Evolutionary conservation across 768 basidiomycete species (phyloP), one percentile per base, ranked within the genome.

Genomic region (Phylloporus sp.): DNA sequence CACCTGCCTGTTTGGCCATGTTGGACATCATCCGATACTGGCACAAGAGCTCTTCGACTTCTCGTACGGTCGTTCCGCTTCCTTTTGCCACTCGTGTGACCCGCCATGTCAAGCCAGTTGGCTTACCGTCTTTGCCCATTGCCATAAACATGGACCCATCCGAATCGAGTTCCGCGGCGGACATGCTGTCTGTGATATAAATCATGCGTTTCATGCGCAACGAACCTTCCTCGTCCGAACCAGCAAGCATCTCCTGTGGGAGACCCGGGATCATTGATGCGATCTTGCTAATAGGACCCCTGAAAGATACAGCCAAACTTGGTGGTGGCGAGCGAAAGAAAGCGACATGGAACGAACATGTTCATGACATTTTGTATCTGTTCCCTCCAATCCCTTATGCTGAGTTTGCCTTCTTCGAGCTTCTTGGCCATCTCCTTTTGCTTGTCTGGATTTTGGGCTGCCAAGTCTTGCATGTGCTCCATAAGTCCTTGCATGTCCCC

Each of bases 21-120:
- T 90, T 94, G 44, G 92, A 85, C 90, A 99, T 96, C 89, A 97
- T 94, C 37, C 90, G 81, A 59, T 97, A 96, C 69, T 99, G 96
- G 58, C 90, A 91, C 37, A 99, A 71, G 46, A 97, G 66, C 62
- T 99, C 95, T 65, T 99, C 96, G n/a, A 99, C 95, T 71, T 99
- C 96, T 50, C 91, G 78, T 22, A 99, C 90, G 56, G 82, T 88
- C 40, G 94, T 96, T 26, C 96, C 96, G 57, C 89, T 91, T 35
- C 96, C 96, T 50, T 81, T 77, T 3, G 96, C 96, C 18, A 99
- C 90, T 46, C 94, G 77, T 38, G 81, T 80, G 9, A 96, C 88
- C 40, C 94, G 80, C 84, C 86, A 89, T 54, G 94, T 96, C 52
- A 97, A 71, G n/a, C 81, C 87, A 7, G 76, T 71, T 4, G 90